Percentiles rank a stretch among this genome's conserved stretches.
Evolutionary conservation across 352 stramenopile genomes (phyloP).

Genomic region (Pythium grandisporangium): DNA sequence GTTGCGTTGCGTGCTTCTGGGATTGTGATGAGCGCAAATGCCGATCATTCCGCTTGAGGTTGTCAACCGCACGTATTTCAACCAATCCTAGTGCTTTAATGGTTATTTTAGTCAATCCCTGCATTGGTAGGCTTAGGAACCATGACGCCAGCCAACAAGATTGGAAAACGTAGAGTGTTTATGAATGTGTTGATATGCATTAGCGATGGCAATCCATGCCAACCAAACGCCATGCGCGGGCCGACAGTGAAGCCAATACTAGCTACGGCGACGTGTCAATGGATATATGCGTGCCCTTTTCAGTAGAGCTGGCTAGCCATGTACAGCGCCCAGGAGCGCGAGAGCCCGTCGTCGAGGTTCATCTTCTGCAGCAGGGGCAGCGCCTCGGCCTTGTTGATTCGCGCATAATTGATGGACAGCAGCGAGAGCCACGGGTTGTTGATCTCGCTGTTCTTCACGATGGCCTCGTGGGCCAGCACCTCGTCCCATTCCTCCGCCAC

Average conservation of each 20-base stretch:
- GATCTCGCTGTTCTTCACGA: slow-evolving; percentile 28
- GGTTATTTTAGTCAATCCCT: slow-evolving; percentile 8
- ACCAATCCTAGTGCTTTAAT: slow-evolving; percentile 1
- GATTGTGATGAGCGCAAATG: too few species aligned
- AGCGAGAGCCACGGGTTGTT: slow-evolving; percentile 66
- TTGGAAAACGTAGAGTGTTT: too few species aligned
- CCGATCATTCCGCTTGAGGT: background rate
- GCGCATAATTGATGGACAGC: slow-evolving; percentile 66
- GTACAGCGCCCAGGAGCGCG: slow-evolving; percentile 77
- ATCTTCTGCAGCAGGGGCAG: slow-evolving; percentile 47
- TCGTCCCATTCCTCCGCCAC: slow-evolving; percentile 49
- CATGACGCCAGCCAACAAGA: too few species aligned
- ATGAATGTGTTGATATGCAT: too few species aligned
- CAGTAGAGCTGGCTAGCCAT: slow-evolving; percentile 24
- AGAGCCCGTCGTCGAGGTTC: slow-evolving; percentile 64
- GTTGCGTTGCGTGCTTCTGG: too few species aligned
- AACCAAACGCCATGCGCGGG: too few species aligned
- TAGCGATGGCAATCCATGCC: too few species aligned
- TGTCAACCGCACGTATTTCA: slow-evolving; percentile 6
- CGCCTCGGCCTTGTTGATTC: slow-evolving; percentile 28
- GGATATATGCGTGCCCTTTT: too few species aligned
- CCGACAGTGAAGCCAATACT: too few species aligned
- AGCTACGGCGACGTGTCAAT: too few species aligned
- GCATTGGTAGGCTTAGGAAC: too few species aligned
- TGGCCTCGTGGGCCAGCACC: slow-evolving; percentile 33